Base-by-base conservation (phyloP, 23 red algal species). In the Gracilariopsis chorda region DNA sequence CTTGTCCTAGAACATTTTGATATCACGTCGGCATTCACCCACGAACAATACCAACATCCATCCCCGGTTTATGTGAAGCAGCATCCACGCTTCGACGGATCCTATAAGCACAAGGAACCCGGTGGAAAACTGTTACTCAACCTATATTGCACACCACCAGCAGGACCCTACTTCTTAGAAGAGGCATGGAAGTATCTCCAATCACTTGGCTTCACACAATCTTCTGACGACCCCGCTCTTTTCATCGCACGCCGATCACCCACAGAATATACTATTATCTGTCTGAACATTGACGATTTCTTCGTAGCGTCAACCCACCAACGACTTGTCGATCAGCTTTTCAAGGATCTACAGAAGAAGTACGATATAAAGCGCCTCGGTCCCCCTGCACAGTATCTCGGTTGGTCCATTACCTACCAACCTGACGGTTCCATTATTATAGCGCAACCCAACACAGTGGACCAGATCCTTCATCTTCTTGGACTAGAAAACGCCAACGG, bases 231-330 rank as follows among this genome's bases (percentile, higher is more conserved):
- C 24, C 47, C 74, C 16, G 37, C 0, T 14, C 47, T 79, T 6
- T 79, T 79, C 44, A 20, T 35, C 74, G n/a, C 13, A 23, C 0
- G 27, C 41, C 6, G 11, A 14, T 57, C 36, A 57, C 10, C 13
- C 47, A 81, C 42, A 48, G 58, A 81, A 3, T 28, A 81, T 61
- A 81, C 77, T 57, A 53, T 48, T 7, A 33, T 64, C 8, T 64
- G 59, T 32, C 59, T 64, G 2, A 64, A 64, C 24, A 64, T 64
- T 4, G 59, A 64, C 14, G 59, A 64, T 7, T 64, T 64, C 23
- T 3, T 64, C 21, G 59, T 64, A 8, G 14, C 21, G 4, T 25
- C 59, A 12, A 64, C 7, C 24, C 25, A 25, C 59, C 30, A 64
- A 30, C 20, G 3, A 6, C 23, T 2, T 14, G 25, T 64, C 2